phyloP scores from a whole-genome alignment of 2,329 filamentous ascomycete genomes.

The Stagonosporopsis rhizophila region DNA sequence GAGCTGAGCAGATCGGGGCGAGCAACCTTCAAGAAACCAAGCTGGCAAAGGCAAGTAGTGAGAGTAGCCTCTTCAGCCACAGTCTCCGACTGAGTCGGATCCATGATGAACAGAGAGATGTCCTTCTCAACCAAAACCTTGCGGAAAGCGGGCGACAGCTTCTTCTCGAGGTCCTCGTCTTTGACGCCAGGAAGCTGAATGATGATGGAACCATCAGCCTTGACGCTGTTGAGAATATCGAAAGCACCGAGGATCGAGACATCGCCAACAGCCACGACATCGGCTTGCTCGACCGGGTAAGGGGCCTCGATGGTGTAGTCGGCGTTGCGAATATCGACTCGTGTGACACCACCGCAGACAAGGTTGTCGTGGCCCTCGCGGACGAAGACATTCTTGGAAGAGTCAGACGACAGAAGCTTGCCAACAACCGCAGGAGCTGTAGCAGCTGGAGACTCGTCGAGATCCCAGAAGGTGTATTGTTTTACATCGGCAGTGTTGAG shows the following conservation, averaged over 20 bases:
- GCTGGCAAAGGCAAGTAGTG: conserved; percentile 74
- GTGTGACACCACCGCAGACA: conserved; percentile 75
- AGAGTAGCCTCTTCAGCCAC: conserved; percentile 69
- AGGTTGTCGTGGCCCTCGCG: conserved; percentile 68
- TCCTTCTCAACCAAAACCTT: conserved; percentile 74
- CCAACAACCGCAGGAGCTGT: conserved; percentile 69
- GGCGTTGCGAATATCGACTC: conserved; percentile 85
- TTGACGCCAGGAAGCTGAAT: conserved; percentile 81
- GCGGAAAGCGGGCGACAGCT: conserved; percentile 73
- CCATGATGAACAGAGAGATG: conserved; percentile 76
- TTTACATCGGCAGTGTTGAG: conserved; percentile 65
- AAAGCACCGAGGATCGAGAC: conserved; percentile 81
- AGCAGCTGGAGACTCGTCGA: conserved; percentile 74
- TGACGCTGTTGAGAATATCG: conserved; percentile 74
- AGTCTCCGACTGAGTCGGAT: conserved; percentile 71
- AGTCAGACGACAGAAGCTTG: conserved; percentile 66
- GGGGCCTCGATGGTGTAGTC: conserved; percentile 84
- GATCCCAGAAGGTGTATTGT: conserved; percentile 94
- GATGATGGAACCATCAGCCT: conserved; percentile 74
- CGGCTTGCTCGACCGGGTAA: conserved; percentile 79
- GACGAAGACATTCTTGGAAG: conserved; percentile 66
- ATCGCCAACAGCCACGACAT: conserved; percentile 79
- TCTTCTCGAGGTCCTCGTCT: conserved; percentile 88
- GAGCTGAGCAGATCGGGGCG: conserved; percentile 69
- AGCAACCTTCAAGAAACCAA: conserved; percentile 83